Conservation (phyloP, 2,329 filamentous ascomycete genomes). For the Botryotinia globosa region DNA sequence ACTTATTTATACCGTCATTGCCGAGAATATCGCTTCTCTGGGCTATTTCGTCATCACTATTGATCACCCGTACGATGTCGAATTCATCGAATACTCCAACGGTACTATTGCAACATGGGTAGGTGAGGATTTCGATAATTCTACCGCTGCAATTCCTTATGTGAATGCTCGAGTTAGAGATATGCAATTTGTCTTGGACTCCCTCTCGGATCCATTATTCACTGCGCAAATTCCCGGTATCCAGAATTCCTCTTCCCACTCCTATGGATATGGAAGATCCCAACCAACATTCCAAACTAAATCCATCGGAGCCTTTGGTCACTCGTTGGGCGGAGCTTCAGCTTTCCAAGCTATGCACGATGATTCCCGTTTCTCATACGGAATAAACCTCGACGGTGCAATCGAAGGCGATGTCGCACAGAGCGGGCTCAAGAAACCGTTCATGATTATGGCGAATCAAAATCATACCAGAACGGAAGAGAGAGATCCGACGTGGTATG, state of each 20-base stretch:
- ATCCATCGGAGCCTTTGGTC: slow-evolving; percentile 37
- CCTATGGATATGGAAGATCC: background rate
- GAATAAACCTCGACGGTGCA: slow-evolving; percentile 42
- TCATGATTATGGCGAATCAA: slow-evolving; percentile 38
- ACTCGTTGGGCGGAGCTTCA: slow-evolving; percentile 40
- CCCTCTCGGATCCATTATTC: slow-evolving; percentile 21
- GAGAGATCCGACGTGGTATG: slow-evolving; percentile 32
- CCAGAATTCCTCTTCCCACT: background rate
- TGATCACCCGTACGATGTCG: slow-evolving; percentile 41
- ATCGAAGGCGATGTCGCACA: slow-evolving; percentile 36
- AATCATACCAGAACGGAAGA: slow-evolving; percentile 31
- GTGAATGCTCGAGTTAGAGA: slow-evolving; percentile 29
- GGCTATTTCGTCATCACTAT: slow-evolving; percentile 40
- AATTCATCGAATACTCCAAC: slow-evolving; percentile 39
- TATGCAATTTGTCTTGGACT: slow-evolving; percentile 32
- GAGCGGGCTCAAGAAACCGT: slow-evolving; percentile 35
- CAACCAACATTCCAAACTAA: background rate
- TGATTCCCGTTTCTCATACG: slow-evolving; percentile 39
- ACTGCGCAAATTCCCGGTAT: slow-evolving; percentile 1
- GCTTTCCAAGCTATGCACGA: slow-evolving; percentile 37
- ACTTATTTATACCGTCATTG: slow-evolving; percentile 37
- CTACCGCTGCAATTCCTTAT: slow-evolving; percentile 22
- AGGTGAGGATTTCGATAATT: slow-evolving; percentile 23
- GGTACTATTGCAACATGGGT: slow-evolving; percentile 23
- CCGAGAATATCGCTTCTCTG: slow-evolving; percentile 38